These are phyloP conservation scores for Zygnema cylindricum DNA, from an alignment of 139 green algal species.

Conservation along the genomic window DNA sequence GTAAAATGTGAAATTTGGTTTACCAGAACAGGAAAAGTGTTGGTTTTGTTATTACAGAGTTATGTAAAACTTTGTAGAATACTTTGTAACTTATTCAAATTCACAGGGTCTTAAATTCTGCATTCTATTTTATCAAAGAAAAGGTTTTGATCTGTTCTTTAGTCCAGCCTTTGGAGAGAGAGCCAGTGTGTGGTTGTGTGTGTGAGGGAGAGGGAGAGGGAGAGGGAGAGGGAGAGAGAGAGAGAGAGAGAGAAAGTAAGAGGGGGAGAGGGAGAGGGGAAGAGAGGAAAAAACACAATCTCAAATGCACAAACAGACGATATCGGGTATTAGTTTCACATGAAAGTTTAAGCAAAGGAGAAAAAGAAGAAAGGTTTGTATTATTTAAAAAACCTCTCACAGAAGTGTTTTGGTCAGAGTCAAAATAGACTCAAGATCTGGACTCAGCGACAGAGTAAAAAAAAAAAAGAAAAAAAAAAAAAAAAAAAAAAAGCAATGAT, in stretches of 20 bases:
- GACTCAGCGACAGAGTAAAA: neutral
- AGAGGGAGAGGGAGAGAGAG: slow-evolving; percentile 13
- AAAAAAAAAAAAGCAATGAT: too few relatives aligned
- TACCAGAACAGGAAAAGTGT: too few relatives aligned
- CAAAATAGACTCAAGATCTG: neutral
- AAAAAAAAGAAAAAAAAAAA: too few relatives aligned
- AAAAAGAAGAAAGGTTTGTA: neutral
- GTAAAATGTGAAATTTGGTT: too few relatives aligned
- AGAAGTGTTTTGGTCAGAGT: neutral
- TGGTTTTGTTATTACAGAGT: too few relatives aligned
- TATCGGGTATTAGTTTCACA: neutral
- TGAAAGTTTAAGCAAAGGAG: neutral
- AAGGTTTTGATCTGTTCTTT: too few relatives aligned
- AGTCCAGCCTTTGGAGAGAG: too few relatives aligned
- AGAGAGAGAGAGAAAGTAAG: slow-evolving; percentile 12
- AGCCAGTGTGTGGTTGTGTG: neutral
- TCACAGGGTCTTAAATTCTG: too few relatives aligned
- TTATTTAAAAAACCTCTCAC: neutral
- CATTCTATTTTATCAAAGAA: too few relatives aligned
- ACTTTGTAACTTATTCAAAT: too few relatives aligned
- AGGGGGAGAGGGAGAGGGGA: neutral
- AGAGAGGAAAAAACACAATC: neutral
- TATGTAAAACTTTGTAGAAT: too few relatives aligned
- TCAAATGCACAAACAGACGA: neutral
- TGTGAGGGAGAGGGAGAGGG: neutral